phyloP scores from a whole-genome alignment of 2,329 filamentous ascomycete species.

The Alternaria arborescens region DNA sequence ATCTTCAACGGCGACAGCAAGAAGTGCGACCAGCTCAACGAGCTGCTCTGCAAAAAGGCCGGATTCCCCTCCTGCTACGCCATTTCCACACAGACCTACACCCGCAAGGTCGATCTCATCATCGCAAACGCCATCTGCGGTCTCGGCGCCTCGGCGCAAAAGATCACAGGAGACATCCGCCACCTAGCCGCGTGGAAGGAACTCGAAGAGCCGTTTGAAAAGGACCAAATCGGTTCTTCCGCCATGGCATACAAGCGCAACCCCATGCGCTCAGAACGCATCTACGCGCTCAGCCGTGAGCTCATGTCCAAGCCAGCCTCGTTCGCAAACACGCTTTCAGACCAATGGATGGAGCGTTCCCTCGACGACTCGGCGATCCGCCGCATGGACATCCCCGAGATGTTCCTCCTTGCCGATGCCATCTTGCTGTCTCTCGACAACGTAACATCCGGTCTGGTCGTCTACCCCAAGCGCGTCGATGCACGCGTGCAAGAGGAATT shows the following conservation, averaged over 20 bases:
- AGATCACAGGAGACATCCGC: slow-evolving; percentile 77
- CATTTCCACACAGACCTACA: slow-evolving; percentile 77
- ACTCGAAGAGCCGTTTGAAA: slow-evolving; percentile 84
- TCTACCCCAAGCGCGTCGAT: slow-evolving; percentile 78
- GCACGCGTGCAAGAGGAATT: slow-evolving; percentile 75
- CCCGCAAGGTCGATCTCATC: slow-evolving; percentile 81
- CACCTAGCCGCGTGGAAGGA: slow-evolving; percentile 81
- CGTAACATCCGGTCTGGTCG: slow-evolving; percentile 75
- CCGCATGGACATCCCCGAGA: slow-evolving; percentile 60
- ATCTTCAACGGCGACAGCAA: slow-evolving; percentile 69
- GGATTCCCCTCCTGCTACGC: slow-evolving; percentile 68
- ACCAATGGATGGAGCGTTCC: slow-evolving; percentile 81
- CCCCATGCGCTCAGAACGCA: slow-evolving; percentile 67
- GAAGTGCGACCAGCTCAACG: slow-evolving; percentile 69
- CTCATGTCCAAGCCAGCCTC: slow-evolving; percentile 64
- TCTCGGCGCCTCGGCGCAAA: slow-evolving; percentile 79
- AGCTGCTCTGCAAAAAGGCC: slow-evolving; percentile 71
- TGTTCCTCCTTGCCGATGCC: slow-evolving; percentile 60
- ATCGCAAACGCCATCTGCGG: slow-evolving; percentile 82
- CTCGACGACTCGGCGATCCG: slow-evolving; percentile 80
- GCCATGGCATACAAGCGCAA: slow-evolving; percentile 72
- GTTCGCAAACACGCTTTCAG: slow-evolving; percentile 68
- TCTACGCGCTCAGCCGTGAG: slow-evolving; percentile 67
- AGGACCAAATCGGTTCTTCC: slow-evolving; percentile 64
- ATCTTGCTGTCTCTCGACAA: slow-evolving; percentile 74